Conservation (phyloP, 2,329 filamentous ascomycete species). For the Coniosporium tulheliwenetii region DNA sequence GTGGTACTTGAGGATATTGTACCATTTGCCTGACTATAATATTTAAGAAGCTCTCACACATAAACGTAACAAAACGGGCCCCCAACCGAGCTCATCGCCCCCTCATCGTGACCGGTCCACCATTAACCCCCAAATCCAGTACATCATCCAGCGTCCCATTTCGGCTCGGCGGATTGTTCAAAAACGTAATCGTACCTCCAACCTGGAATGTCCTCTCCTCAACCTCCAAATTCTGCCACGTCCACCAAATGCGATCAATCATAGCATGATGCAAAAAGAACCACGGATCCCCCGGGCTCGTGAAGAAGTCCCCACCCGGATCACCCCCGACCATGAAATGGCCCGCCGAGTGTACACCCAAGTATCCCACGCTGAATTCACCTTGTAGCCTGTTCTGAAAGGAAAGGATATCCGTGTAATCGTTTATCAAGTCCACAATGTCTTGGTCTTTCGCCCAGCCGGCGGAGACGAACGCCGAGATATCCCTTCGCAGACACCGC, state of each 20-base stretch:
- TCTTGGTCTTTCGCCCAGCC: conserved; percentile 8
- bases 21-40: too few relatives aligned
- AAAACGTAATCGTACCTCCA: conserved; percentile 27
- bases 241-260: conserved; percentile 34
- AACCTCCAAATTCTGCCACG: conserved; percentile 32
- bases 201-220: conserved; percentile 21
- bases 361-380: conserved; percentile 16
- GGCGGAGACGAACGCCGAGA: conserved; percentile 4
- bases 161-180: conserved; percentile 25
- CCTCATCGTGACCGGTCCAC: conserved; percentile 17
- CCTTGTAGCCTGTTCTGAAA: conserved; percentile 24
- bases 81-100: conserved; percentile 26
- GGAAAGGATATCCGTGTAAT: conserved; percentile 12
- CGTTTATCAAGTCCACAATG: conserved; percentile 10
- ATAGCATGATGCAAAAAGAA: conserved; percentile 34
- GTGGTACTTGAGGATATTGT: too few relatives aligned
- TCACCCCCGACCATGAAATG: conserved; percentile 32
- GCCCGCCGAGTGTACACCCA: conserved; percentile 28
- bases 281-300: conserved; percentile 28
- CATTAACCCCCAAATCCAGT: conserved; percentile 24
- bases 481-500: conserved; percentile 5
- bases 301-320: conserved; percentile 26
- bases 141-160: conserved; percentile 29
- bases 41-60: too few relatives aligned
- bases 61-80: conserved; percentile 33